A percentile compares a stretch with the other conserved stretches of the same genome.
phyloP scores from a whole-genome alignment of 805 yeast genomes.

The Ogataea glucozyma region DNA sequence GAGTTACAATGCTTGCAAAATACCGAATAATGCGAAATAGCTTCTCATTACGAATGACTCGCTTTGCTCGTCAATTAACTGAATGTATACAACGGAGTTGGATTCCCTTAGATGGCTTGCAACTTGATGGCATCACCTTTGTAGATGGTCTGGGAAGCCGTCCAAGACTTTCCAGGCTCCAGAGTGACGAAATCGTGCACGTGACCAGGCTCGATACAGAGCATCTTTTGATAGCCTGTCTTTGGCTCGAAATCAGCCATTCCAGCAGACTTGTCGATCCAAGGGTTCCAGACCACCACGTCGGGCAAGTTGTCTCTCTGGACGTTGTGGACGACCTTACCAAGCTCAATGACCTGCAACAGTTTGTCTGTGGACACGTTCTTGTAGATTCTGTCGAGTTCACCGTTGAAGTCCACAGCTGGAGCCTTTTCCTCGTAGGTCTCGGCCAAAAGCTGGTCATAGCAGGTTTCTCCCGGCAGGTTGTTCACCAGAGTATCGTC shows the following conservation, averaged over 20 bases:
- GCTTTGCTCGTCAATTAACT: too few species aligned
- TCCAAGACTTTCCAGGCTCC: constrained; percentile 75
- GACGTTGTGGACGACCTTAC: constrained; percentile 69
- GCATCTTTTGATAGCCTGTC: constrained; percentile 79
- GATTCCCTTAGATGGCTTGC: constrained; percentile 46
- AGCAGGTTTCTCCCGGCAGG: constrained; percentile 67
- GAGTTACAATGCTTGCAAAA: too few species aligned
- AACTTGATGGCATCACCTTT: constrained; percentile 61
- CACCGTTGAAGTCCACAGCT: constrained; percentile 69
- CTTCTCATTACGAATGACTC: too few species aligned
- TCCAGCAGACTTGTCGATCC: constrained; percentile 78
- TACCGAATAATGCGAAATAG: too few species aligned
- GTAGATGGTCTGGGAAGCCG: constrained; percentile 61
- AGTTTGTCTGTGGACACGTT: constrained; percentile 53
- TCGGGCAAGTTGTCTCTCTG: constrained; percentile 59
- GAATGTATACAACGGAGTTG: background rate
- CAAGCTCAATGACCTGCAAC: constrained; percentile 69
- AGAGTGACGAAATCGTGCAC: constrained; percentile 69
- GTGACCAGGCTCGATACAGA: constrained; percentile 93
- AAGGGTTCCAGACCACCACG: constrained; percentile 96
- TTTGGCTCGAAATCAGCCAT: constrained; percentile 92
- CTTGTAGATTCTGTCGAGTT: constrained; percentile 83
- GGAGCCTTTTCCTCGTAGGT: constrained; percentile 73
- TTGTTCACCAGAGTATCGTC: constrained; percentile 78
- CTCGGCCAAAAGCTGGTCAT: constrained; percentile 71